phyloP scores from a whole-genome alignment of 352 stramenopile species.

The Globisporangium nodosum region DNA sequence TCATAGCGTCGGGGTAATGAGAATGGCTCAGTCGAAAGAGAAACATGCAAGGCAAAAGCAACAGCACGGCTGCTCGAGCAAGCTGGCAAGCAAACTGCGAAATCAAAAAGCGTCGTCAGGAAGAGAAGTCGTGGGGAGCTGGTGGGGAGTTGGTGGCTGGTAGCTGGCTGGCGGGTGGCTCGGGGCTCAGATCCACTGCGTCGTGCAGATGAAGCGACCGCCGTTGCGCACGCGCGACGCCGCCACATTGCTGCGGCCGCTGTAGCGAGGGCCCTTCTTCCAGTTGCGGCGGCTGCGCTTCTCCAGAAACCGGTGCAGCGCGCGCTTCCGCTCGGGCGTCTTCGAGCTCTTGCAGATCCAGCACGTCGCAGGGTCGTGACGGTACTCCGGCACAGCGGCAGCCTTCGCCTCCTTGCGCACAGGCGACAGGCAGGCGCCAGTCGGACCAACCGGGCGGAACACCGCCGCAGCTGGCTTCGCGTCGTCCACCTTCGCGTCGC shows the following conservation, averaged over 20 bases:
- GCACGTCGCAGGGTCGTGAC: constrained; percentile 69
- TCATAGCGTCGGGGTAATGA: background rate
- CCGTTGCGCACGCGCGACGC: constrained; percentile 77
- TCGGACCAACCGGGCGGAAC: constrained; percentile 1
- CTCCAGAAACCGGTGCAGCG: constrained; percentile 75
- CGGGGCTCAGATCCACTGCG: constrained; percentile 63
- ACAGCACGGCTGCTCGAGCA: constrained; percentile 12
- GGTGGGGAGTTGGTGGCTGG: background rate
- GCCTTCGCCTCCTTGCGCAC: constrained; percentile 45
- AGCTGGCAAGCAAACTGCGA: constrained; percentile 10
- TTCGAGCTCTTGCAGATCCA: constrained; percentile 88
- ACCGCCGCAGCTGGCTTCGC: constrained; percentile 11
- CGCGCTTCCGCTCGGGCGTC: constrained; percentile 74
- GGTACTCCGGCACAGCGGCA: constrained; percentile 29
- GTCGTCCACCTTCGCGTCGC: constrained; percentile 14
- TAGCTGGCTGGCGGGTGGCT: background rate
- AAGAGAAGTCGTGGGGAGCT: background rate
- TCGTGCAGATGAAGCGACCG: constrained; percentile 77
- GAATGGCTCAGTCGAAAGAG: constrained; percentile 19
- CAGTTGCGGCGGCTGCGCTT: constrained; percentile 81
- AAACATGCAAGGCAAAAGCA: constrained; percentile 14
- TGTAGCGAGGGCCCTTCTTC: constrained; percentile 80
- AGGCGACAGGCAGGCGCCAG: constrained; percentile 30
- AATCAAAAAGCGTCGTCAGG: constrained; percentile 2
- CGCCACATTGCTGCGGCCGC: constrained; percentile 69